A percentile compares a stretch with the other conserved stretches of the same genome.
These are phyloP conservation scores for Chrysanthemum lavandulifolium DNA, from an alignment of 129 eudicot species.

Conservation along the genomic window DNA sequence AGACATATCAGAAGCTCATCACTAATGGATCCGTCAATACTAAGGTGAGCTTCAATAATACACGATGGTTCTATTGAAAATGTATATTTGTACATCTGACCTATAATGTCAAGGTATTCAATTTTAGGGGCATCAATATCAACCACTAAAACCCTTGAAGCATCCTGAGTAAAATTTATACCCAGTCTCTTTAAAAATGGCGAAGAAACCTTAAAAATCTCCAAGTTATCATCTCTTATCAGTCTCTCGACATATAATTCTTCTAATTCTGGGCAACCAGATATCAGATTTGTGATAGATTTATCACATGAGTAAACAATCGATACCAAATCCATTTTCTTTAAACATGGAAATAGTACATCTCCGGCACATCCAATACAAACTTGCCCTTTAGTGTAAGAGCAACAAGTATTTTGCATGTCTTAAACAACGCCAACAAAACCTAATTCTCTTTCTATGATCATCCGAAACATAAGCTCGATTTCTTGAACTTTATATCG, in stretches of 20 bases:
- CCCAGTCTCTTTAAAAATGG: slow-evolving; percentile 24
- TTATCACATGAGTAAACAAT: not conserved
- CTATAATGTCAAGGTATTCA: slow-evolving; percentile 18
- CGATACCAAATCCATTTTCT: slow-evolving; percentile 1
- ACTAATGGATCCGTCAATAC: not conserved
- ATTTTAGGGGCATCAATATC: slow-evolving; percentile 26
- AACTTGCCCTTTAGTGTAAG: slow-evolving; percentile 14
- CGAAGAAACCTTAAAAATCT: not conserved
- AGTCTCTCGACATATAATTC: slow-evolving; percentile 28
- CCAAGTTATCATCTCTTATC: not conserved
- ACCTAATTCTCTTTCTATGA: slow-evolving; percentile 1
- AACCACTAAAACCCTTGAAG: not conserved
- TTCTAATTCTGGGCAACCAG: slow-evolving; percentile 33
- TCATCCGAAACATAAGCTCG: slow-evolving; percentile 16
- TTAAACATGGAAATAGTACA: slow-evolving; percentile 28
- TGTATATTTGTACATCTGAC: not conserved
- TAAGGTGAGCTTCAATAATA: slow-evolving; percentile 17
- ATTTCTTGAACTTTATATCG: slow-evolving; percentile 13
- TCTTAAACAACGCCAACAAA: slow-evolving; percentile 20
- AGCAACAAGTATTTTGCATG: slow-evolving; percentile 2
- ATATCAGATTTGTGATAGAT: slow-evolving; percentile 15
- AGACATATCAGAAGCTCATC: not conserved
- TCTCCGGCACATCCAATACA: slow-evolving; percentile 11
- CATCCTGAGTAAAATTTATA: not conserved
- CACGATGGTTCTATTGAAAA: not conserved